phyloP scores from a whole-genome alignment of 495 filamentous ascomycete species.

The Talaromyces adpressus region DNA sequence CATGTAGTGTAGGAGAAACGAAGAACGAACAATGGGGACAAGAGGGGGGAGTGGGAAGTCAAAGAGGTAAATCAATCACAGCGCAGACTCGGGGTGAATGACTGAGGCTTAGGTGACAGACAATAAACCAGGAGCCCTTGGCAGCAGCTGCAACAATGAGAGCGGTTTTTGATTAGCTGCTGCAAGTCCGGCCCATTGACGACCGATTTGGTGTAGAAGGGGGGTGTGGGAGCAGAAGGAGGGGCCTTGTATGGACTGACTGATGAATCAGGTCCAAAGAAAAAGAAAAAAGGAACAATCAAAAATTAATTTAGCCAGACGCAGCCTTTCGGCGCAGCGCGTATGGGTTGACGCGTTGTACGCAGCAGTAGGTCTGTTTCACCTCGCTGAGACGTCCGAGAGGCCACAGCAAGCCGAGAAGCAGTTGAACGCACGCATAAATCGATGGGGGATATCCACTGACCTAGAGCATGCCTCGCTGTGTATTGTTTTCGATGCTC shows the following conservation, averaged over 20 bases:
- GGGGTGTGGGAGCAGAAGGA: conserved; percentile 3
- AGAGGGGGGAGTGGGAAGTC: background rate
- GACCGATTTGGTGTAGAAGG: background rate
- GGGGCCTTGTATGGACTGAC: conserved; percentile 8
- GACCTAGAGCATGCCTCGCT: background rate
- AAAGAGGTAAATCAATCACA: background rate
- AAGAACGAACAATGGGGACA: background rate
- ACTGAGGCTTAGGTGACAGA: background rate
- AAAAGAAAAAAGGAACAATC: conserved; percentile 4
- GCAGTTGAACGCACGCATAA: background rate
- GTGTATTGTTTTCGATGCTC: background rate
- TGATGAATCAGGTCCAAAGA: conserved; percentile 7
- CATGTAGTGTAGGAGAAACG: background rate
- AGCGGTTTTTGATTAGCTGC: background rate
- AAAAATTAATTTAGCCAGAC: conserved; percentile 22
- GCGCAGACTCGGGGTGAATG: background rate
- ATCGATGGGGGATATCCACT: background rate
- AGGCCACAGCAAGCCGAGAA: background rate
- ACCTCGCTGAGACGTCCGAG: conserved; percentile 2
- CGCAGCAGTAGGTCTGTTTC: background rate
- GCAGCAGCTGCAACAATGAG: background rate
- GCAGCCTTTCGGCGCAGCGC: conserved; percentile 29
- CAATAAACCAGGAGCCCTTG: background rate
- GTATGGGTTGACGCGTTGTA: conserved; percentile 4
- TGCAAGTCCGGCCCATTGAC: background rate